A percentile compares a stretch with the other conserved stretches of the same genome.
Conservation (phyloP, 306 rosid species). For the Corylus americana region DNA sequence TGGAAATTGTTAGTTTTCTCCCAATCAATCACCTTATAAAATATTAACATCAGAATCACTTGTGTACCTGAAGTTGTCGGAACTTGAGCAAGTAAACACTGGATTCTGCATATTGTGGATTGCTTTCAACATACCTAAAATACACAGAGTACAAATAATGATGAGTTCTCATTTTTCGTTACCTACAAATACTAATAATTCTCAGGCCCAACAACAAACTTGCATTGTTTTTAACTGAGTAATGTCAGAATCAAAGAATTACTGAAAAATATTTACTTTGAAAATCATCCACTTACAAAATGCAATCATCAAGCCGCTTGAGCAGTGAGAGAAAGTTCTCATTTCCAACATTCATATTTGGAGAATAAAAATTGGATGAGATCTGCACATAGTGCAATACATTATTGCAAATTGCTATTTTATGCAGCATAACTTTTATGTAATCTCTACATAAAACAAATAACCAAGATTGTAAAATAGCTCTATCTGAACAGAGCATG, state of each 20-base stretch:
- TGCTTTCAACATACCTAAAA: slow-evolving; percentile 87
- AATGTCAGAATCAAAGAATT: slow-evolving; percentile 8
- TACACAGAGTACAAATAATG: slow-evolving; percentile 22
- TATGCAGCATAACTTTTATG: neutral
- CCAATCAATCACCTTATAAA: slow-evolving; percentile 20
- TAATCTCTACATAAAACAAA: neutral
- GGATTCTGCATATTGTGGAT: slow-evolving; percentile 95
- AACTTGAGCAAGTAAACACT: slow-evolving; percentile 94
- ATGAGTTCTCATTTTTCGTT: neutral
- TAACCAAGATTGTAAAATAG: neutral
- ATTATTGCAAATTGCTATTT: neutral
- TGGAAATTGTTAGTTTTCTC: slow-evolving; percentile 3
- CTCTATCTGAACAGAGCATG: neutral
- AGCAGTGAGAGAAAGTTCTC: slow-evolving; percentile 88
- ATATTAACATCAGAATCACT: slow-evolving; percentile 9
- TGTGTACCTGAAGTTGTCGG: slow-evolving; percentile 89
- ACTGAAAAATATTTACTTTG: neutral
- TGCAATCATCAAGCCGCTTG: slow-evolving; percentile 95
- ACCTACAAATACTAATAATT: slow-evolving; percentile 18
- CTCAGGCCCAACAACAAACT: neutral
- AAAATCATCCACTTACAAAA: slow-evolving; percentile 67
- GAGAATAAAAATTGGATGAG: slow-evolving; percentile 82
- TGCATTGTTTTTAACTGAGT: neutral
- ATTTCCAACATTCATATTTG: slow-evolving; percentile 85
- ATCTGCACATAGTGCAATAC: slow-evolving; percentile 58